Conservation (phyloP, 148 eudicot genomes). For the Silene uniflora region DNA sequence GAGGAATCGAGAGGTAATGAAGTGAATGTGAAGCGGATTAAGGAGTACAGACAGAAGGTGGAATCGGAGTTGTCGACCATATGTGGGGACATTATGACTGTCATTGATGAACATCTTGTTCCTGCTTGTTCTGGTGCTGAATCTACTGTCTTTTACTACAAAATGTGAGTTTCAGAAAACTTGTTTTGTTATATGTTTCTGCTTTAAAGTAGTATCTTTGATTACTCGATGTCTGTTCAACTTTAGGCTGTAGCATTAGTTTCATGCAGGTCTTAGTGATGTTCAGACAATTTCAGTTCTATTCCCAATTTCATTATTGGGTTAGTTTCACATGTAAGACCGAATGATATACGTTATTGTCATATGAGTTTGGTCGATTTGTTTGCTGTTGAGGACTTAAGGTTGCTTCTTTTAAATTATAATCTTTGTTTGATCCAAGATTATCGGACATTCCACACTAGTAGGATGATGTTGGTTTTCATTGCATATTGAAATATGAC, state of each 20-base stretch:
- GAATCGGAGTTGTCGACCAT: conserved; percentile 19
- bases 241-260: no score
- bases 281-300: not conserved
- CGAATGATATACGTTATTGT: no score
- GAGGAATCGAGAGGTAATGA: conserved; percentile 19
- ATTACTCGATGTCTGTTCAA: not conserved
- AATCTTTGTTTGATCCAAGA: no score
- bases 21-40: conserved; percentile 19
- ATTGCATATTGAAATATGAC: no score
- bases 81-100: conserved; percentile 15
- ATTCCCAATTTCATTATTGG: no score
- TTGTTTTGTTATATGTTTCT: not conserved
- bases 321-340: no score
- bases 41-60: conserved; percentile 18
- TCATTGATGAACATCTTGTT: conserved; percentile 18
- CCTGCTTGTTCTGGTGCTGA: conserved; percentile 21
- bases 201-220: not conserved
- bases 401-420: no score
- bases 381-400: no score
- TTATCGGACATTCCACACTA: no score
- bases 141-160: conserved; percentile 19
- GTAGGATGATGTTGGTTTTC: no score
- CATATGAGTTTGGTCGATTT: not conserved
- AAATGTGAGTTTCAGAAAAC: conserved; percentile 1
- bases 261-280: not conserved